These are phyloP conservation scores for Corymbia maculata DNA, from an alignment of 345 rosid species.

Conservation along the genomic window DNA sequence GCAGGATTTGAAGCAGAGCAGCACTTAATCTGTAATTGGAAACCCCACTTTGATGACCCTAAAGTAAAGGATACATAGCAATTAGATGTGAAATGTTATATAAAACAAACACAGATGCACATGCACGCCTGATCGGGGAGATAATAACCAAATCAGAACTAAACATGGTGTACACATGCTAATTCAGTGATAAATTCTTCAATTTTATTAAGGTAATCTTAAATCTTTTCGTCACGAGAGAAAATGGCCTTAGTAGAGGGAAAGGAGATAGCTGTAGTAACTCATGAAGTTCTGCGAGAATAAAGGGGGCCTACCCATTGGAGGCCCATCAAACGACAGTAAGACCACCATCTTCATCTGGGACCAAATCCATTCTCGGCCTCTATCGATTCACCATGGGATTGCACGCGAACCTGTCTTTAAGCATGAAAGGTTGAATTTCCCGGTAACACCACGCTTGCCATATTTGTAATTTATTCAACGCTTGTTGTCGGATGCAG, in stretches of 20 bases:
- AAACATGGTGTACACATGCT: accelerated
- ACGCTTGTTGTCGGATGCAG: not conserved
- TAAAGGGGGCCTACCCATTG: no score
- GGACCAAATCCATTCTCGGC: not conserved
- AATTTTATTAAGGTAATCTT: no score
- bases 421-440: not conserved
- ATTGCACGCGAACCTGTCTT: not conserved
- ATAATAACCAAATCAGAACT: not conserved
- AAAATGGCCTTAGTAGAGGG: no score
- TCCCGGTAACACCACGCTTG: not conserved
- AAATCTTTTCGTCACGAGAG: not conserved
- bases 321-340: no score
- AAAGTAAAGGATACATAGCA: not conserved
- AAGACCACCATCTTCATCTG: not conserved
- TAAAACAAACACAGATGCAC: not conserved
- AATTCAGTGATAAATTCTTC: no score
- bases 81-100: not conserved
- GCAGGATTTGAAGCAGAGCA: not conserved
- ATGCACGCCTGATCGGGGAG: not conserved
- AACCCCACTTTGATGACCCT: not conserved
- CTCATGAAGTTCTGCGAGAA: no score
- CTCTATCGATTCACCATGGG: not conserved
- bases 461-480: not conserved
- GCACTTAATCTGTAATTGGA: not conserved
- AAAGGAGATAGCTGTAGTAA: no score